phyloP scores from a whole-genome alignment of 2,329 filamentous ascomycete genomes.

The Rasamsonia emersonii region DNA sequence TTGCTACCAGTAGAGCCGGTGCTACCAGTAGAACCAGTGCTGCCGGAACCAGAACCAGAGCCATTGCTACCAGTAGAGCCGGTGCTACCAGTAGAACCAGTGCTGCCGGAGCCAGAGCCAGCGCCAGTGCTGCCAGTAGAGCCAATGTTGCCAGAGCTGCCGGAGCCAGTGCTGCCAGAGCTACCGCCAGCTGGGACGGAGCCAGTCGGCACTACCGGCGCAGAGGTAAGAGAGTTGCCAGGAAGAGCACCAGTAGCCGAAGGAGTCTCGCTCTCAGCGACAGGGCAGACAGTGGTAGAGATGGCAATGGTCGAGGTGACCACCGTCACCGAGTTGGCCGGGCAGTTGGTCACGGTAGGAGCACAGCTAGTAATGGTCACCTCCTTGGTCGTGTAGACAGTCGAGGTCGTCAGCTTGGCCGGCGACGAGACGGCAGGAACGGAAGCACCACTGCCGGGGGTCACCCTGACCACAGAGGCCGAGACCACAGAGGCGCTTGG shows the following conservation, averaged over 20 bases:
- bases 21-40: slow-evolving; percentile 15
- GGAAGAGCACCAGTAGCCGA: slow-evolving; percentile 1
- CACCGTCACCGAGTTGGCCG: slow-evolving; percentile 40
- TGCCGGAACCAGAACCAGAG: slow-evolving; percentile 10
- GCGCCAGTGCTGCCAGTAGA: slow-evolving; percentile 7
- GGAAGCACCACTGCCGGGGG: slow-evolving; percentile 2
- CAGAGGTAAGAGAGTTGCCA: background rate
- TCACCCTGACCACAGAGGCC: slow-evolving; percentile 8
- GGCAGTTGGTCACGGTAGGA: slow-evolving; percentile 41
- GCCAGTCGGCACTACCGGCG: slow-evolving; percentile 5
- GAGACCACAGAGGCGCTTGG: slow-evolving; percentile 15
- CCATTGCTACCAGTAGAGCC: slow-evolving; percentile 6
- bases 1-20: slow-evolving; percentile 21
- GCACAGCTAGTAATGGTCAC: slow-evolving; percentile 34
- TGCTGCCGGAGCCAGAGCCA: slow-evolving; percentile 8
- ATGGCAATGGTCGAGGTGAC: slow-evolving; percentile 48
- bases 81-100: slow-evolving; percentile 4
- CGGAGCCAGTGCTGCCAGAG: background rate
- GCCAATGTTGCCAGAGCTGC: background rate
- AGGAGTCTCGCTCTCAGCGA: slow-evolving; percentile 26
- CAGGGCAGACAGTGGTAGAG: slow-evolving; percentile 53
- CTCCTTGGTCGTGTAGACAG: slow-evolving; percentile 28
- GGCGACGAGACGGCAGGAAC: slow-evolving; percentile 12
- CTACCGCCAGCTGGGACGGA: slow-evolving; percentile 3
- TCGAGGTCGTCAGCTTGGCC: slow-evolving; percentile 25